Evolutionary conservation across 148 eudicot genomes (phyloP).

Genomic region (Vaccinium vitisidaea): DNA sequence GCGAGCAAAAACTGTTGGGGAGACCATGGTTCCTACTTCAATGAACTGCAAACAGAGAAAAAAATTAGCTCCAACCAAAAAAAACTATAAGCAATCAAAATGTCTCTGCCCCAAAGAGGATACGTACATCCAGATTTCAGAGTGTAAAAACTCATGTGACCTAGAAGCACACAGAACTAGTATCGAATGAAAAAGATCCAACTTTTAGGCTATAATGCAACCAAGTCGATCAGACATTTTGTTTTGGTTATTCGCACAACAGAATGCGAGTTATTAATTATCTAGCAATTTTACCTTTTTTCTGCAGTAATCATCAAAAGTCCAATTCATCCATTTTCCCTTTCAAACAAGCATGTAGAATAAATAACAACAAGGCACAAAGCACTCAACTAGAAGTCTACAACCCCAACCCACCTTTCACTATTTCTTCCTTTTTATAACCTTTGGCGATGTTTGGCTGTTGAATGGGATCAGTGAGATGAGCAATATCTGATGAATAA

Average conservation of each 20-base stretch:
- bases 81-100: neutral
- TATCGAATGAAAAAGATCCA: too few species aligned
- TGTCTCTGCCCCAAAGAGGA: neutral
- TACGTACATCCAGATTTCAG: too few species aligned
- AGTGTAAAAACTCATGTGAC: too few species aligned
- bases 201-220: neutral
- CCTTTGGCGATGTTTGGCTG: neutral
- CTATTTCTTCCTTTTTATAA: neutral
- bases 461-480: neutral
- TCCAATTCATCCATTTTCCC: neutral
- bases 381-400: neutral
- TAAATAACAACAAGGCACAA: neutral
- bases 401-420: neutral
- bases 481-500: neutral
- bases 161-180: too few species aligned
- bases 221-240: neutral
- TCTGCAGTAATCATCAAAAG: neutral
- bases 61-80: conserved; percentile 15
- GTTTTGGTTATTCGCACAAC: neutral
- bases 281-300: neutral
- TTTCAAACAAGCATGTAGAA: neutral
- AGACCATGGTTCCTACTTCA: conserved; percentile 85
- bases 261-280: neutral
- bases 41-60: conserved; percentile 58
- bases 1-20: conserved; percentile 92